Percentiles rank a stretch among this genome's conserved stretches.
Evolutionary conservation across 257 asterid species (phyloP).

Genomic region (Capsicum rhomboideum): DNA sequence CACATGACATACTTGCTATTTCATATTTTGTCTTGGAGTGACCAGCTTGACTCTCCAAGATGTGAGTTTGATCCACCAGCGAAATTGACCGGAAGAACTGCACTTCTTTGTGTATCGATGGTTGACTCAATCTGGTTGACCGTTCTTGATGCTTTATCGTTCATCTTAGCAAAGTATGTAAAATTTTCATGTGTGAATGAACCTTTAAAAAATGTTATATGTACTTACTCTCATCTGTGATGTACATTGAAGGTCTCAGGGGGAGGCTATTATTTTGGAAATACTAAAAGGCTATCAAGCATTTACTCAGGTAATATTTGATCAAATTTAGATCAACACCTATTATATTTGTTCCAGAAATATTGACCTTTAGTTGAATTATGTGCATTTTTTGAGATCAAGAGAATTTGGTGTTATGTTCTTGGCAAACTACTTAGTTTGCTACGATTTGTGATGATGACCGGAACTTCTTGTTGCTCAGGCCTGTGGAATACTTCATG

Average conservation of each 20-base stretch:
- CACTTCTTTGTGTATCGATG: conserved; percentile 70
- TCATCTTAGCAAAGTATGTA: conserved; percentile 77
- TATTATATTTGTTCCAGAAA: not conserved
- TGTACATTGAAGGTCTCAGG: conserved; percentile 68
- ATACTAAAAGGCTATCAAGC: conserved; percentile 99
- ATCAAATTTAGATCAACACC: not conserved
- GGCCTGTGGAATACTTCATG: conserved; percentile 98
- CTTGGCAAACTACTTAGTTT: conserved; percentile 8
- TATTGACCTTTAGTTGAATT: not conserved
- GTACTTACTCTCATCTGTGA: not conserved
- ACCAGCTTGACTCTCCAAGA: conserved; percentile 91
- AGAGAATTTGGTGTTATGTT: conserved; percentile 3
- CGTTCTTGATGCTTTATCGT: conserved; percentile 88
- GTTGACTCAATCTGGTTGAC: conserved; percentile 93
- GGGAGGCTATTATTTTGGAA: conserved; percentile 97
- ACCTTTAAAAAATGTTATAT: not conserved
- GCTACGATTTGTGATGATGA: conserved; percentile 1
- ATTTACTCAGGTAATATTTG: conserved; percentile 70
- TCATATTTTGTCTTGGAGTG: conserved; percentile 27
- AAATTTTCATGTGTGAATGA: conserved; percentile 17
- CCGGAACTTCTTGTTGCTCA: conserved; percentile 22
- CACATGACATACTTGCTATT: conserved; percentile 7
- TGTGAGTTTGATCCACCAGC: conserved; percentile 62
- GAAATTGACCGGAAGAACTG: conserved; percentile 60
- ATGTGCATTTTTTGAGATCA: not conserved